Conservation (phyloP, 2,329 filamentous ascomycete genomes). For the Aurifilum marmelostoma region DNA sequence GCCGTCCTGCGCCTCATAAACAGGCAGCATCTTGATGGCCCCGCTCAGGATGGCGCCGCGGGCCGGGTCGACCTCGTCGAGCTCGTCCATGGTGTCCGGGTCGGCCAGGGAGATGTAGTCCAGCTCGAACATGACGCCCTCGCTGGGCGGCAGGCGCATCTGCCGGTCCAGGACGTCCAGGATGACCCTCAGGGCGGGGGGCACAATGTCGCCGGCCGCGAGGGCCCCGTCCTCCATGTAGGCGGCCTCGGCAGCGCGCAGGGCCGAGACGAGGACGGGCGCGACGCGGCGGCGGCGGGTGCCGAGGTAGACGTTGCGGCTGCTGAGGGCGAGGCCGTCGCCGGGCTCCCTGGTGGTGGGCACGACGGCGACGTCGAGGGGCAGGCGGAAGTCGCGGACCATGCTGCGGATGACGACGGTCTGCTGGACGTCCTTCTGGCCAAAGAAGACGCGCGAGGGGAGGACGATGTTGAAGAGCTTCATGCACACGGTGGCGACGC, state of each 20-base stretch:
- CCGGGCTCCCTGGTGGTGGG: constrained; percentile 70
- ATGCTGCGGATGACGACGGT: constrained; percentile 86
- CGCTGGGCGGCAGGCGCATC: constrained; percentile 56
- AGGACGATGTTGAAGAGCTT: constrained; percentile 86
- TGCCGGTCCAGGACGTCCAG: constrained; percentile 63
- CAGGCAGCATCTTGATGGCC: constrained; percentile 84
- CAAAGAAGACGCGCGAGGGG: constrained; percentile 85
- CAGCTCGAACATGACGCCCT: constrained; percentile 76
- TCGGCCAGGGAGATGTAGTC: constrained; percentile 94
- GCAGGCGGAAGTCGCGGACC: constrained; percentile 84
- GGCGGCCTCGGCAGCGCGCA: constrained; percentile 70
- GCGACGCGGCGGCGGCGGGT: constrained; percentile 71
- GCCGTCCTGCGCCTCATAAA: constrained; percentile 69
- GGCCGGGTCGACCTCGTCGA: constrained; percentile 68
- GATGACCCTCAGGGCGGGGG: constrained; percentile 67
- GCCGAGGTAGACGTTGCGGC: constrained; percentile 91
- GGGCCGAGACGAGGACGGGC: constrained; percentile 69
- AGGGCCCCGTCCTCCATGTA: constrained; percentile 58
- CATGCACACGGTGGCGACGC: constrained; percentile 95
- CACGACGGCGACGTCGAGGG: constrained; percentile 73
- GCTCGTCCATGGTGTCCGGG: constrained; percentile 78
- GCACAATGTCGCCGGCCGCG: constrained; percentile 69
- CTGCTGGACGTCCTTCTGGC: constrained; percentile 97
- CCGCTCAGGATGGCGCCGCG: constrained; percentile 85
- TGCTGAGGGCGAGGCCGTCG: constrained; percentile 89